phyloP scores from a whole-genome alignment of 164 flowering plant genomes.

The Echeveria elegans region DNA sequence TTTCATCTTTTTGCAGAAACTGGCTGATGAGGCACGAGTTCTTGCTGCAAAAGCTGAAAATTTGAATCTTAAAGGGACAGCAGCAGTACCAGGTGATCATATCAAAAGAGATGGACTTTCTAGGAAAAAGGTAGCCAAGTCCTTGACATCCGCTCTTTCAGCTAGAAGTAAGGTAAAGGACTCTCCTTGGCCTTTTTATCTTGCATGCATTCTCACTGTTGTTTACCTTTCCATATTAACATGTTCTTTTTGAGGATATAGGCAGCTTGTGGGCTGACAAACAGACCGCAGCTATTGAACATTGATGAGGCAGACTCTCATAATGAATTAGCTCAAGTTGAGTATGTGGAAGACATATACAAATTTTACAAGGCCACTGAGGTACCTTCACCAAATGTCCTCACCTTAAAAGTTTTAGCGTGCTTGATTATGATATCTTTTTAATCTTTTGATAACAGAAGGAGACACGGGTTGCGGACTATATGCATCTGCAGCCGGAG shows the following conservation, averaged over 20 bases:
- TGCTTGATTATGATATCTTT: neutral
- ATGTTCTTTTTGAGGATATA: neutral
- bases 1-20: conserved; percentile 15
- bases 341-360: conserved; percentile 52
- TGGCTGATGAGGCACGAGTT: conserved; percentile 5
- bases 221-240: too few species aligned
- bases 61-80: conserved; percentile 12
- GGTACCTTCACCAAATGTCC: conserved; percentile 6
- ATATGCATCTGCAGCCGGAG: conserved; percentile 26
- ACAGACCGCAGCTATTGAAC: conserved; percentile 17
- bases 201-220: neutral
- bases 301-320: conserved; percentile 36
- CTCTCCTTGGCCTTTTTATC: neutral
- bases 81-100: conserved; percentile 16
- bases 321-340: conserved; percentile 39
- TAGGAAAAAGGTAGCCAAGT: conserved; percentile 18
- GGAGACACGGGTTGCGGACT: conserved; percentile 22
- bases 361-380: conserved; percentile 37
- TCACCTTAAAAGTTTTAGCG: neutral
- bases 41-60: conserved; percentile 6
- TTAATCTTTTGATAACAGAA: conserved; percentile 14
- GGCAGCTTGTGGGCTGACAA: conserved; percentile 19
- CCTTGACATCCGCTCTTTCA: conserved; percentile 33
- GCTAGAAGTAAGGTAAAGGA: conserved; percentile 43
- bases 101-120: conserved; percentile 7